Conservation (phyloP, 352 stramenopile species). For the Pythium volutum region DNA sequence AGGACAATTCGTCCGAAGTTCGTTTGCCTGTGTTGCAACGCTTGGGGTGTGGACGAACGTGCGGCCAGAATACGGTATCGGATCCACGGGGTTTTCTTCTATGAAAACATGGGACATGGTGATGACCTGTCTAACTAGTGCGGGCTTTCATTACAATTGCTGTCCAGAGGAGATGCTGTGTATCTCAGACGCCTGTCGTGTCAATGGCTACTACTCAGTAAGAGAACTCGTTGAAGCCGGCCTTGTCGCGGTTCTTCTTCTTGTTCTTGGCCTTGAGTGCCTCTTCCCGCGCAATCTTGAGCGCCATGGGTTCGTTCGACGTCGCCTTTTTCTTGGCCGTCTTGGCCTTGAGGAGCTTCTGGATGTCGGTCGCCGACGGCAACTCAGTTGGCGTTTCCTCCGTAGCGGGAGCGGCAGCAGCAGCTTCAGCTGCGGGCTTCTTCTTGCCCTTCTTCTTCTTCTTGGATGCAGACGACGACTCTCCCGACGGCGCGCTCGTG, state of each 20-base stretch:
- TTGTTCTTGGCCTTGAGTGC: constrained; percentile 66
- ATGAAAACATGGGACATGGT: no score
- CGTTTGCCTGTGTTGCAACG: background rate
- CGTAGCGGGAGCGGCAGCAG: constrained; percentile 13
- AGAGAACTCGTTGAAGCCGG: constrained; percentile 81
- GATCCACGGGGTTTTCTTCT: no score
- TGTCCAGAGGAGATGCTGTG: constrained; percentile 1
- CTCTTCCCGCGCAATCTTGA: constrained; percentile 69
- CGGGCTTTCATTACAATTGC: constrained; percentile 18
- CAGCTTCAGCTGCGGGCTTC: constrained; percentile 25
- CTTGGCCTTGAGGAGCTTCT: constrained; percentile 71
- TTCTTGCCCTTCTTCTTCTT: constrained; percentile 48
- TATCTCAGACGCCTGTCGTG: background rate
- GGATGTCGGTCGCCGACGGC: constrained; percentile 55
- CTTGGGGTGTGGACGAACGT: no score
- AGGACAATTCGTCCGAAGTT: background rate
- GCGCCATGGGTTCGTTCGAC: constrained; percentile 45
- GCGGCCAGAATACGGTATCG: no score
- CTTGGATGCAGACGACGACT: constrained; percentile 24
- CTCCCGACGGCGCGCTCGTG: constrained; percentile 22
- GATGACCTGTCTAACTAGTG: constrained; percentile 24
- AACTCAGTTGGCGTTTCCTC: constrained; percentile 21
- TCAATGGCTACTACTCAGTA: constrained; percentile 32
- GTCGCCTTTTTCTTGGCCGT: constrained; percentile 72
- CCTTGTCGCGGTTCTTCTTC: constrained; percentile 69